Evolutionary conservation across 164 flowering plant genomes (phyloP).

Genomic region (Kingdonia uniflora): DNA sequence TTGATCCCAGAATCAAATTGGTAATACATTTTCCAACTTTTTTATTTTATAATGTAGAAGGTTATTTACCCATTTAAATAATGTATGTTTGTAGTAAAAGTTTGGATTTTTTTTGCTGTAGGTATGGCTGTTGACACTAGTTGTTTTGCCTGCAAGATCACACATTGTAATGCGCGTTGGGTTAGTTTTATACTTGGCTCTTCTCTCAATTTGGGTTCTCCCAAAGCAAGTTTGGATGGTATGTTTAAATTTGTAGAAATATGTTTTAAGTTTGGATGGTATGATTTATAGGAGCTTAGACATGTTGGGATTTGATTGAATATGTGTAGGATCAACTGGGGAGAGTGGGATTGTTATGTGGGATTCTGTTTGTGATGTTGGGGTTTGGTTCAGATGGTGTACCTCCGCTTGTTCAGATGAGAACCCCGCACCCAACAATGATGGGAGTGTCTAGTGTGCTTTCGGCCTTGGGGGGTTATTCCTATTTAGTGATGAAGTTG

Average conservation of each 20-base stretch:
- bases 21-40: no score
- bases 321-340: conserved; percentile 84
- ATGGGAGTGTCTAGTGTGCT: conserved; percentile 31
- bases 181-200: conserved; percentile 44
- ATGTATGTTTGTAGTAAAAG: no score
- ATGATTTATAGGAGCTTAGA: neutral
- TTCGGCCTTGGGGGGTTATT: conserved; percentile 46
- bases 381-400: conserved; percentile 81
- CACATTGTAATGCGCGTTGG: conserved; percentile 67
- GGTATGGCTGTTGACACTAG: conserved; percentile 87
- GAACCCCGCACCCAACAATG: conserved; percentile 73
- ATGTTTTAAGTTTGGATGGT: no score
- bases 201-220: conserved; percentile 60
- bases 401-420: conserved; percentile 57
- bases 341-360: conserved; percentile 72
- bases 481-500: conserved; percentile 61
- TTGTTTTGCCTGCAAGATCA: conserved; percentile 76
- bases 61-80: no score
- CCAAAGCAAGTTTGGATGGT: conserved; percentile 81
- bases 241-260: conserved; percentile 11
- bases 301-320: neutral
- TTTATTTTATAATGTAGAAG: no score
- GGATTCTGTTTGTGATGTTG: conserved; percentile 65
- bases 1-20: conserved; percentile 90
- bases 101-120: no score